These are phyloP conservation scores for Aegilops speltoides DNA, from an alignment of 176 grass and related monocot species.

Conservation along the genomic window DNA sequence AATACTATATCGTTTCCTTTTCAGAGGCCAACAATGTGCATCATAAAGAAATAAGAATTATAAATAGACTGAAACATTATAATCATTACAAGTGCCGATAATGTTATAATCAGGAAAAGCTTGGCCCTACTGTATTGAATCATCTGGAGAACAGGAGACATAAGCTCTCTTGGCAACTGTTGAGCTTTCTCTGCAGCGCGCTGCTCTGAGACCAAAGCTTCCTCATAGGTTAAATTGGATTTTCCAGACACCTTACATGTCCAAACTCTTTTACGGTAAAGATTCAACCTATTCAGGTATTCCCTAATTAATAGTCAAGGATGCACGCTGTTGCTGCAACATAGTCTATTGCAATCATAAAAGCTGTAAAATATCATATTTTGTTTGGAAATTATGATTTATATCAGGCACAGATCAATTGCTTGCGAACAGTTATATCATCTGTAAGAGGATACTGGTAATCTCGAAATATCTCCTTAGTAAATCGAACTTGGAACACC, in stretches of 20 bases:
- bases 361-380: conserved; percentile 13
- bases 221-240: conserved; percentile 83
- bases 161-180: conserved; percentile 62
- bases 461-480: conserved; percentile 83
- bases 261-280: conserved; percentile 79
- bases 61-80: background rate
- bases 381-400: background rate
- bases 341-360: conserved; percentile 26
- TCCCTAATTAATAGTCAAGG: conserved; percentile 76
- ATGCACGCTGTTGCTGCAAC: conserved; percentile 1
- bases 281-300: conserved; percentile 76
- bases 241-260: conserved; percentile 81
- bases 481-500: conserved; percentile 79
- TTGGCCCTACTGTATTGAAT: conserved; percentile 79
- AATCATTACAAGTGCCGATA: conserved; percentile 30
- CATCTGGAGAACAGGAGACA: conserved; percentile 64
- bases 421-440: conserved; percentile 18
- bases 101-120: conserved; percentile 15
- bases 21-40: conserved; percentile 3
- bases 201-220: conserved; percentile 84
- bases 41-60: conserved; percentile 19
- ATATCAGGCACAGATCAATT: conserved; percentile 3
- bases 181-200: conserved; percentile 76
- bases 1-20: background rate
- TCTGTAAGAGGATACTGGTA: conserved; percentile 80